These are phyloP conservation scores for Medakamo hakoo DNA, from an alignment of 139 green algal species.

Conservation along the genomic window DNA sequence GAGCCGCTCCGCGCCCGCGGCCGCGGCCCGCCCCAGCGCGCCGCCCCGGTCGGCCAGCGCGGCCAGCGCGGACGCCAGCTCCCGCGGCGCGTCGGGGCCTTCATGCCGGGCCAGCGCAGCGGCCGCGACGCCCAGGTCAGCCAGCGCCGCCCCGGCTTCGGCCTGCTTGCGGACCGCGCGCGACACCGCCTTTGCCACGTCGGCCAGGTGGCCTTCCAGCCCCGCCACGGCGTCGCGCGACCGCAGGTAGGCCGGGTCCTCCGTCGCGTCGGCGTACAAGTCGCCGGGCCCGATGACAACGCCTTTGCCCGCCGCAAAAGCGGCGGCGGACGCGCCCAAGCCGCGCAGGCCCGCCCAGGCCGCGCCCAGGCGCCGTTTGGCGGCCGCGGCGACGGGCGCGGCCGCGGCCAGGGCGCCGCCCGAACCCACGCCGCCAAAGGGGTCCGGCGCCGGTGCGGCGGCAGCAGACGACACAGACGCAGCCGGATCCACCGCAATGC, in stretches of 20 bases:
- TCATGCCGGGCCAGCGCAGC: slow-evolving; percentile 9
- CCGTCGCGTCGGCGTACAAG: slow-evolving; percentile 48
- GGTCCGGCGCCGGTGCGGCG: background rate
- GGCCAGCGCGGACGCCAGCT: slow-evolving; percentile 25
- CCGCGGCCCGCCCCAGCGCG: background rate
- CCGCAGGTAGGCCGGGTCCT: slow-evolving; percentile 66
- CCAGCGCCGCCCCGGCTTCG: slow-evolving; percentile 41
- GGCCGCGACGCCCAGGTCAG: slow-evolving; percentile 52
- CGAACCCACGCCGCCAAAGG: too few relatives aligned
- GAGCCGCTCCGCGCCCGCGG: slow-evolving; percentile 5
- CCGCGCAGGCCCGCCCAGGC: slow-evolving; percentile 8
- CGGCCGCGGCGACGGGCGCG: background rate
- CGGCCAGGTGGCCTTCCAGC: slow-evolving; percentile 67
- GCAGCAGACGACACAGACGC: too few relatives aligned
- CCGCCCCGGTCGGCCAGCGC: slow-evolving; percentile 18
- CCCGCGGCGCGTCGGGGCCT: slow-evolving; percentile 12
- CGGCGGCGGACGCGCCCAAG: slow-evolving; percentile 7
- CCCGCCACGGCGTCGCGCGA: slow-evolving; percentile 54
- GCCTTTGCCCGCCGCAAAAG: slow-evolving; percentile 1
- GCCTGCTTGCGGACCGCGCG: slow-evolving; percentile 57
- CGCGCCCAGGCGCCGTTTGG: slow-evolving; percentile 8
- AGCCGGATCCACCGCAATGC: too few relatives aligned
- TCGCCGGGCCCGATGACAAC: too few relatives aligned
- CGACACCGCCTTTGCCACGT: slow-evolving; percentile 55
- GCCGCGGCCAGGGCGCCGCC: slow-evolving; percentile 1